These are phyloP conservation scores for Aurantiochytrium sp. DNA, from an alignment of 108 stramenopile genomes.

Conservation along the genomic window DNA sequence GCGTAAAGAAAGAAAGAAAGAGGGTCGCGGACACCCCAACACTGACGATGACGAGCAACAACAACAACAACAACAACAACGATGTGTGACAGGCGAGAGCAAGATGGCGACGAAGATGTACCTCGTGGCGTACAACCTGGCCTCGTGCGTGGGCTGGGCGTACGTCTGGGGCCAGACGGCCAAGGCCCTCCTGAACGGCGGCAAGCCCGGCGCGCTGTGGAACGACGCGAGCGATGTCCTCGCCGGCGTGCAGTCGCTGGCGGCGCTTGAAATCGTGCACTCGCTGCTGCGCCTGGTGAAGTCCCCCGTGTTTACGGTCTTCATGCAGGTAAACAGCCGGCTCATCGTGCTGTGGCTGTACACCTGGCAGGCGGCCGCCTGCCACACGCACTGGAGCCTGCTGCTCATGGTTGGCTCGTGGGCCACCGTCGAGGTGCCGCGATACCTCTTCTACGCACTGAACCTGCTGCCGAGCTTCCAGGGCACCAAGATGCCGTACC, in stretches of 20 bases:
- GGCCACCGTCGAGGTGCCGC: slow-evolving; percentile 81
- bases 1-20: too few relatives aligned
- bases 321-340: slow-evolving; percentile 83
- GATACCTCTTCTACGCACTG: slow-evolving; percentile 86
- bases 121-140: slow-evolving; percentile 77
- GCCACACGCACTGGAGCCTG: slow-evolving; percentile 76
- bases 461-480: slow-evolving; percentile 64
- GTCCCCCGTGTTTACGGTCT: slow-evolving; percentile 78
- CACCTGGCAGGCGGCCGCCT: slow-evolving; percentile 58
- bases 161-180: slow-evolving; percentile 62
- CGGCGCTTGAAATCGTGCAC: slow-evolving; percentile 82
- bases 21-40: too few relatives aligned
- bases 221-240: slow-evolving; percentile 49
- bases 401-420: slow-evolving; percentile 80
- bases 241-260: slow-evolving; percentile 66
- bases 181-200: slow-evolving; percentile 42
- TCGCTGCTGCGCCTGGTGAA: slow-evolving; percentile 81
- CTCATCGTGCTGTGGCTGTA: slow-evolving; percentile 73
- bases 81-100: too few relatives aligned
- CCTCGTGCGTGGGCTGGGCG: slow-evolving; percentile 80
- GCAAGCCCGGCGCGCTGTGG: background rate
- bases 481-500: slow-evolving; percentile 53
- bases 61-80: too few relatives aligned
- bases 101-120: slow-evolving; percentile 46
- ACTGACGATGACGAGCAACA: too few relatives aligned